Base-by-base conservation (phyloP, 1,284 basidiomycete genomes). In the Stygiomarasmius scandens region DNA sequence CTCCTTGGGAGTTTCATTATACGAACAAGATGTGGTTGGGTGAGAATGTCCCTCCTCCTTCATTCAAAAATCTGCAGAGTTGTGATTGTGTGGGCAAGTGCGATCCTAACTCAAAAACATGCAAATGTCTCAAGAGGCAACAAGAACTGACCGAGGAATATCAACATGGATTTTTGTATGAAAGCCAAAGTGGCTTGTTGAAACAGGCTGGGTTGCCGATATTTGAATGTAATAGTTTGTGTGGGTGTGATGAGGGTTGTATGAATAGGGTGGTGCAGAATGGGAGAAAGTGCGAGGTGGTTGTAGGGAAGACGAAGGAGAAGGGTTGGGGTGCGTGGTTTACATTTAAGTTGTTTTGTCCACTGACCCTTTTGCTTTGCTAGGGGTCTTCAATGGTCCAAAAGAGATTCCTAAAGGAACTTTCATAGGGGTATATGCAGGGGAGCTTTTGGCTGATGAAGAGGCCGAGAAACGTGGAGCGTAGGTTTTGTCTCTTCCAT, bases 171-270 rank as follows among this genome's bases (percentile, higher is more conserved):
- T 94, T 93, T 66, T 73, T 83, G 16, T 95, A 93, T 66, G 81
- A 90, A 61, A 70, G n/a, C n/a, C n/a, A 71, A 52, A 77, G 77
- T 55, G 87, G 87, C 10, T 70, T 71, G 23, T 66, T 93, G 34
- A 83, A 80, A 63, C 51, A 63, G 8, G 65, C 72, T 11, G 78
- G 79, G 6, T 82, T 83, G 54, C 88, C 93, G 0, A 87, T 96
- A 34, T 93, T 92, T 66, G 95, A 96, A 71, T 97, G 95, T 70
- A 93, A 95, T 65, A 85, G 83, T 45, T 75, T 85, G 14, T 97
- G 95, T 69, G 79, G 81, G 0, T 97, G 95, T 71, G 85, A 86
- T 2, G 86, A 89, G 1, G 83, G 87, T 45, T 97, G 95, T 69
- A 76, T 74, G 50, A 96, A 96, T 71, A 75, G 93, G 91, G 89